Base-by-base conservation (phyloP, 2,329 filamentous ascomycete genomes). In the Aspergillus novofumigatus region DNA sequence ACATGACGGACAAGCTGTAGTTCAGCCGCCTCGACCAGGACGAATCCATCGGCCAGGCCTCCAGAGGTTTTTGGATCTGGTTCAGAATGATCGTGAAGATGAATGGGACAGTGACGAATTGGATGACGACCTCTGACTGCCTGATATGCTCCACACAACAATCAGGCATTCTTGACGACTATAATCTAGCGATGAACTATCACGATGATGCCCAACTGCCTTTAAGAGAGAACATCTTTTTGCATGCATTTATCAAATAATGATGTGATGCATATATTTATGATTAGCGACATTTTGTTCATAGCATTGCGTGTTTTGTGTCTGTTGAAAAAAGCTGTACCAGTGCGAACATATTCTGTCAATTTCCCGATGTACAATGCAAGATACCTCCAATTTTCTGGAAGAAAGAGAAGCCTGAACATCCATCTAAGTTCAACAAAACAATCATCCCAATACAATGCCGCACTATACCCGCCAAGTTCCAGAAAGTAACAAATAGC, bases 71-170 rank as follows among this genome's bases (percentile, higher is more conserved):
- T 62, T 84, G 38, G 75, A 79, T 45, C 68, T 84, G 55, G 82
- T 80, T 5, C 67, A 73, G 55, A 73, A 80, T 52, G 82, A 85
- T 58, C 75, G 79, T 45, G 82, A 85, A 67, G 82, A 84, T 61
- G 82, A 78, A 57, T 85, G 82, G 82, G 81, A 84, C 60, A 83
- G 81, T 59, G 82, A 85, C 65, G 82, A 84, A 63, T 61, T 84
- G 52, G 80, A 82, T 20, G 78, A 78, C 47, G 68, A 65, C 51
- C 71, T 71, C 26, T 70, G 59, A 55, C 47, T 55, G 17, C 23
- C 28, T 11, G 32, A 32, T 23, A 44, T 49, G 17, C 53, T 57
- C 6, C 6, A 28, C 10, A 17, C 21, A 23, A 17, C 20, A 47
- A 47, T 23, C 21, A 26, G 11, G 14, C 21, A 14, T 23, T 21